These are phyloP conservation scores for Oleoguttula mirabilis DNA, from an alignment of 495 filamentous ascomycete species.

Conservation along the genomic window DNA sequence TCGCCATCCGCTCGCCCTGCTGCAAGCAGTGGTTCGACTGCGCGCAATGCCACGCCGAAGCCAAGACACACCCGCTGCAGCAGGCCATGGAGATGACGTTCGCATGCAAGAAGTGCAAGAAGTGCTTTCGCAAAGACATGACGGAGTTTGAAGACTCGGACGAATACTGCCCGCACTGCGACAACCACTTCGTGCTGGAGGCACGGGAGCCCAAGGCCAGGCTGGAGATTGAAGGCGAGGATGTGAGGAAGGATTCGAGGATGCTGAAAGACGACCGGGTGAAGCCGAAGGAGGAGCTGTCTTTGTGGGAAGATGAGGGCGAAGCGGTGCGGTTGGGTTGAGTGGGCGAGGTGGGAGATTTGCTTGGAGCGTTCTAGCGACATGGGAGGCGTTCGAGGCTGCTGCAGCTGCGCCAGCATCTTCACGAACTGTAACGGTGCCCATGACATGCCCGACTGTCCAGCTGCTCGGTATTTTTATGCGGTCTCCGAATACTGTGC, in stretches of 20 bases:
- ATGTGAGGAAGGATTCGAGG: slow-evolving; percentile 65
- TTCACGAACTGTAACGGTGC: no score
- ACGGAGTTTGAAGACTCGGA: slow-evolving; percentile 89
- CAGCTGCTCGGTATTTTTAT: no score
- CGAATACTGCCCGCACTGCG: slow-evolving; percentile 98
- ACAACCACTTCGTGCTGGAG: slow-evolving; percentile 93
- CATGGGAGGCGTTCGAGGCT: no score
- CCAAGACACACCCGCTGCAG: slow-evolving; percentile 52
- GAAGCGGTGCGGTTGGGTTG: slow-evolving; percentile 13
- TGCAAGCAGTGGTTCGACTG: slow-evolving; percentile 99
- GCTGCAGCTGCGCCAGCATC: no score
- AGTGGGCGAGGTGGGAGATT: no score
- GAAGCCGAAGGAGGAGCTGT: slow-evolving; percentile 41
- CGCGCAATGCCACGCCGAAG: slow-evolving; percentile 80
- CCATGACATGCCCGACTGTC: no score
- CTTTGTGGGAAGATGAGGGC: slow-evolving; percentile 21
- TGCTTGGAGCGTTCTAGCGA: not conserved
- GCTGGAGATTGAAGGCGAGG: slow-evolving; percentile 78
- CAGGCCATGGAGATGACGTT: slow-evolving; percentile 82
- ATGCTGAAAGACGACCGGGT: slow-evolving; percentile 93
- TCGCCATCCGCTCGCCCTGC: slow-evolving; percentile 87
- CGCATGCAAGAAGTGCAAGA: slow-evolving; percentile 96
- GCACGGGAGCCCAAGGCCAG: slow-evolving; percentile 68
- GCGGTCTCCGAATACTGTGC: no score
- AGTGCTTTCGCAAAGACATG: slow-evolving; percentile 90